These are phyloP conservation scores for Pontederia paniculata DNA, from an alignment of 176 grass and related monocot genomes.

Conservation along the genomic window DNA sequence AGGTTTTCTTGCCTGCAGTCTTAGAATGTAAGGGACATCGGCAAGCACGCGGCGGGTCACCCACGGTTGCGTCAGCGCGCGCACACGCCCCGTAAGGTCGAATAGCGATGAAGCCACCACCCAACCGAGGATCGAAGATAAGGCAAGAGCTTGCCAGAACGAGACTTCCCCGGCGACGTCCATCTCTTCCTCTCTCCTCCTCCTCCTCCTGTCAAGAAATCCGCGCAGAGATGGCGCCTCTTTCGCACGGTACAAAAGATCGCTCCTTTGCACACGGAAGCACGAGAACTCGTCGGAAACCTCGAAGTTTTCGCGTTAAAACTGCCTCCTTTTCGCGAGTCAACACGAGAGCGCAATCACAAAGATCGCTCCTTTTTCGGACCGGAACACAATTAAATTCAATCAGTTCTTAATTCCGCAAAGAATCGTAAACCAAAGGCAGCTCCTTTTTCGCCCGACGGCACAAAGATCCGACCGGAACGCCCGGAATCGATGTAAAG, in stretches of 20 bases:
- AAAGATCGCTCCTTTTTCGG: no score
- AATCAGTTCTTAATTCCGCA: no score
- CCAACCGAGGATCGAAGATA: slow-evolving; percentile 57
- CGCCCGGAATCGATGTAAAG: no score
- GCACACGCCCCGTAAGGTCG: slow-evolving; percentile 57
- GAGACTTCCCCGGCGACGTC: slow-evolving; percentile 46
- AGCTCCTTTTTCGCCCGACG: no score
- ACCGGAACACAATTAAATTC: no score
- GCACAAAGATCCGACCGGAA: no score
- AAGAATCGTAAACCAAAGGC: no score
- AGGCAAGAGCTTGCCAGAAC: slow-evolving; percentile 61
- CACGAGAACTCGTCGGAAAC: no score
- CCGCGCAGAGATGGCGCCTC: not conserved
- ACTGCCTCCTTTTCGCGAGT: no score
- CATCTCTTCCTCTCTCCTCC: slow-evolving; percentile 2
- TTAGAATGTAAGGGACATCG: slow-evolving; percentile 49
- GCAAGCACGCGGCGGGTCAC: slow-evolving; percentile 49
- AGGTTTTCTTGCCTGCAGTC: slow-evolving; percentile 45
- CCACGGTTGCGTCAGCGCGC: slow-evolving; percentile 57
- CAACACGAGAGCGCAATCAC: no score
- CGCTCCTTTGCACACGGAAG: not conserved
- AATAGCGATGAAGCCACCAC: slow-evolving; percentile 62
- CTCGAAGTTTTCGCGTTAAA: no score
- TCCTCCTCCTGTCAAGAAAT: slow-evolving; percentile 12
- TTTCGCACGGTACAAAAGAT: not conserved